A percentile compares a stretch with the other conserved stretches of the same genome.
Conservation (phyloP, 2,329 filamentous ascomycete species). For the Alternaria metachromatica region DNA sequence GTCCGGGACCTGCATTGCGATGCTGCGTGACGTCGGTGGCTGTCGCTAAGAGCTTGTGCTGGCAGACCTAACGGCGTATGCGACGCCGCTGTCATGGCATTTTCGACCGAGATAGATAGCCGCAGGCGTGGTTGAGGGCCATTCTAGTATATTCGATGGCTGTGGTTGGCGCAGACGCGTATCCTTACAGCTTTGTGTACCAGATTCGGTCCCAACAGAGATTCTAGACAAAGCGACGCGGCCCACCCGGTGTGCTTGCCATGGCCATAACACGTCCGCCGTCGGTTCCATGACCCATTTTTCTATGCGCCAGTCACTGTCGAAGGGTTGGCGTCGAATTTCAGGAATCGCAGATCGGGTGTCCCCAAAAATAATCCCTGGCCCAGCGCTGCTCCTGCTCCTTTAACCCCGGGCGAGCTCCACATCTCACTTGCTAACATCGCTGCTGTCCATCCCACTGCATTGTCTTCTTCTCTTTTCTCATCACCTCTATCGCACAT, state of each 20-base stretch:
- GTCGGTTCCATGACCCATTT: slow-evolving; percentile 23
- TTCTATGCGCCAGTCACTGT: slow-evolving; percentile 16
- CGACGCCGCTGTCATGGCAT: slow-evolving; percentile 2
- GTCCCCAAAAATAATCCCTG: slow-evolving; percentile 27
- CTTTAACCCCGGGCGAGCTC: slow-evolving; percentile 21
- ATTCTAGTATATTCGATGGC: not conserved
- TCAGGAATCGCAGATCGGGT: slow-evolving; percentile 28
- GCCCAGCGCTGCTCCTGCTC: slow-evolving; percentile 16
- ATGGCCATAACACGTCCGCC: slow-evolving; percentile 13
- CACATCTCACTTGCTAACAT: slow-evolving; percentile 15
- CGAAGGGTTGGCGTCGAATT: slow-evolving; percentile 13
- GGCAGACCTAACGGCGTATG: slow-evolving; percentile 3
- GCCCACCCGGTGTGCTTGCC: slow-evolving; percentile 16
- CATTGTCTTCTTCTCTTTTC: not conserved
- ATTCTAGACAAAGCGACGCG: slow-evolving; percentile 10
- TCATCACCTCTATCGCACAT: not conserved
- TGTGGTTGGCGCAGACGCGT: slow-evolving; percentile 7
- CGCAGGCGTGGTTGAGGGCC: not conserved
- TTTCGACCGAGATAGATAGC: not conserved
- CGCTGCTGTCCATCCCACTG: not conserved
- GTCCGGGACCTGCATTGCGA: slow-evolving; percentile 13
- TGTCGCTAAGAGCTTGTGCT: not conserved
- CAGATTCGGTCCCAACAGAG: slow-evolving; percentile 23
- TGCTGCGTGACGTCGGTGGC: slow-evolving; percentile 15
- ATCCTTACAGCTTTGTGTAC: not conserved